A percentile compares a stretch with the other conserved stretches of the same genome.
phyloP scores from a whole-genome alignment of 345 rosid species.

The Camelina neglecta region DNA sequence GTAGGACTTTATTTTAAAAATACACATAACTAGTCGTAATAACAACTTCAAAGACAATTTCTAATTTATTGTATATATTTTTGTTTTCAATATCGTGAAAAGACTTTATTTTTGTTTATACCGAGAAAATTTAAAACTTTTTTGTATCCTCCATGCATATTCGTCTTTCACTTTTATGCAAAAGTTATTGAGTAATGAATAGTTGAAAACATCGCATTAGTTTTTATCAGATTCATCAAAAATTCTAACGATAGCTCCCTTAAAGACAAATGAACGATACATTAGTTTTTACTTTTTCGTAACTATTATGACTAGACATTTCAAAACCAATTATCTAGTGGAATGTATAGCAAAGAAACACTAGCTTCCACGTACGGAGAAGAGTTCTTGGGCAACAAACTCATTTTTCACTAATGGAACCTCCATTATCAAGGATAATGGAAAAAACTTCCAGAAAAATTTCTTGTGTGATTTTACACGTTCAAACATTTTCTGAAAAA shows the following conservation, averaged over 20 bases:
- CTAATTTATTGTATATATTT: background rate
- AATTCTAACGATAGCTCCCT: background rate
- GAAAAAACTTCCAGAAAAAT: no score
- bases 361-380: background rate
- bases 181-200: slow-evolving; percentile 12
- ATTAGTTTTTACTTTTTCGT: background rate
- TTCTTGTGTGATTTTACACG: no score
- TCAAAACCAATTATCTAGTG: background rate
- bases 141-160: no score
- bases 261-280: background rate
- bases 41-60: background rate
- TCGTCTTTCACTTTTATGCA: background rate
- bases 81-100: slow-evolving; percentile 6
- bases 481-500: no score
- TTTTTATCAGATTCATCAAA: slow-evolving; percentile 2
- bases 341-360: background rate
- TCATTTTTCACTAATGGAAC: no score
- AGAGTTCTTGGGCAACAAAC: no score
- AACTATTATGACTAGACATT: background rate
- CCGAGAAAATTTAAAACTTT: no score
- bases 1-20: background rate
- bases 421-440: no score
- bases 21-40: background rate
- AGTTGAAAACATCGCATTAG: background rate
- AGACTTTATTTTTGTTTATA: slow-evolving; percentile 10